Conservation (phyloP, 78 protist species). For the Salpingoeca rosetta region DNA sequence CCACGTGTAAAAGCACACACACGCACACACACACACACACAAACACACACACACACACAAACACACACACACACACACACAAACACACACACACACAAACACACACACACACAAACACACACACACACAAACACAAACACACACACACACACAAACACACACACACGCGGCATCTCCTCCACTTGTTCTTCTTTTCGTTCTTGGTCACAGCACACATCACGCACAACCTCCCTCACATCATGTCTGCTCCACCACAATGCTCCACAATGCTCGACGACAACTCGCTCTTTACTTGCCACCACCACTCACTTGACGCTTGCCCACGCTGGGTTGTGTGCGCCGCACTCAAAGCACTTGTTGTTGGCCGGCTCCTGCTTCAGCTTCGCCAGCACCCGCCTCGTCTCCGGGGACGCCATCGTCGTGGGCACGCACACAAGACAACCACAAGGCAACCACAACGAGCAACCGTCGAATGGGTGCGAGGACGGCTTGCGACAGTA, state of each 20-base stretch:
- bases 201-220: neutral
- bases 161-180: neutral
- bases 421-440: too few relatives aligned
- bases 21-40: too few relatives aligned
- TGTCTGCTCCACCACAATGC: too few relatives aligned
- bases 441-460: too few relatives aligned
- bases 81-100: neutral
- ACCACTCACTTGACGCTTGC: neutral
- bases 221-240: neutral
- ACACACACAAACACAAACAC: too few relatives aligned
- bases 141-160: neutral
- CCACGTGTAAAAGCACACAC: too few relatives aligned
- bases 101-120: neutral
- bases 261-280: neutral
- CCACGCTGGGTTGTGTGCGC: slow-evolving; percentile 2
- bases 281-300: neutral
- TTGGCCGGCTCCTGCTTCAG: neutral
- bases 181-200: neutral
- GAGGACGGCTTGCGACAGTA: too few relatives aligned
- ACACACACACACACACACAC: neutral
- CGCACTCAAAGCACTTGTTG: slow-evolving; percentile 10
- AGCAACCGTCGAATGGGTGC: too few relatives aligned
- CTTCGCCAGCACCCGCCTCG: neutral
- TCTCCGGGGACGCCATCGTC: neutral
- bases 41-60: neutral